phyloP scores from a whole-genome alignment of 2,329 filamentous ascomycete species.

The Coleophoma eucalyptorum region DNA sequence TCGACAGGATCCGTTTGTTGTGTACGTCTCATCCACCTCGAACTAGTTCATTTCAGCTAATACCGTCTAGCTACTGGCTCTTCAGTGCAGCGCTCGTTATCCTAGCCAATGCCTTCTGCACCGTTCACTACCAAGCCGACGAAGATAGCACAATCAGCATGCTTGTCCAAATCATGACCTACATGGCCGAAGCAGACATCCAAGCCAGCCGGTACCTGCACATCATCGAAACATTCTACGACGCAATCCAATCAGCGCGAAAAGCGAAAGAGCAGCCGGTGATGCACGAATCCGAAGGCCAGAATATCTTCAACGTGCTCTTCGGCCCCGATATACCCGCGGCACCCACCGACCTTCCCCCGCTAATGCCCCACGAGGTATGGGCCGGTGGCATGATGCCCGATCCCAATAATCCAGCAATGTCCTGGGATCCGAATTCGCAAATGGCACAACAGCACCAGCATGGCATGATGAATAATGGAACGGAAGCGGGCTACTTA shows the following conservation, averaged over 20 bases:
- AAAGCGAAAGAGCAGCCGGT: neutral
- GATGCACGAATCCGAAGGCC: neutral
- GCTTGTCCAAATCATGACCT: slow-evolving; percentile 40
- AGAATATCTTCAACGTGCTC: slow-evolving; percentile 6
- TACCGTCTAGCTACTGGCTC: slow-evolving; percentile 42
- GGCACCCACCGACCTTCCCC: too few species aligned
- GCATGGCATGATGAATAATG: too few species aligned
- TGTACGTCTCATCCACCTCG: slow-evolving; percentile 37
- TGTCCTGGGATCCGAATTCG: too few species aligned
- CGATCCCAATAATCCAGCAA: too few species aligned
- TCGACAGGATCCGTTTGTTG: slow-evolving; percentile 47
- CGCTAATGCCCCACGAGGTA: too few species aligned
- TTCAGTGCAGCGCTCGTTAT: slow-evolving; percentile 50
- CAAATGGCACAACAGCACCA: too few species aligned
- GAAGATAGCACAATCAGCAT: slow-evolving; percentile 34
- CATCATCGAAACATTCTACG: slow-evolving; percentile 2
- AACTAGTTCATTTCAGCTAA: neutral
- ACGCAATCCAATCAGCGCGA: neutral
- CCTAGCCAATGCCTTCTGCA: slow-evolving; percentile 50
- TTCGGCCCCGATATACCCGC: neutral
- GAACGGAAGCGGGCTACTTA: too few species aligned
- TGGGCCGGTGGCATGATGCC: too few species aligned
- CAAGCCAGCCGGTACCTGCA: slow-evolving; percentile 33
- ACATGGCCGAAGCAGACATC: slow-evolving; percentile 41
- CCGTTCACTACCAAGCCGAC: slow-evolving; percentile 39